Evolutionary conservation across 306 rosid species (phyloP).

Genomic region (Inga laurina): DNA sequence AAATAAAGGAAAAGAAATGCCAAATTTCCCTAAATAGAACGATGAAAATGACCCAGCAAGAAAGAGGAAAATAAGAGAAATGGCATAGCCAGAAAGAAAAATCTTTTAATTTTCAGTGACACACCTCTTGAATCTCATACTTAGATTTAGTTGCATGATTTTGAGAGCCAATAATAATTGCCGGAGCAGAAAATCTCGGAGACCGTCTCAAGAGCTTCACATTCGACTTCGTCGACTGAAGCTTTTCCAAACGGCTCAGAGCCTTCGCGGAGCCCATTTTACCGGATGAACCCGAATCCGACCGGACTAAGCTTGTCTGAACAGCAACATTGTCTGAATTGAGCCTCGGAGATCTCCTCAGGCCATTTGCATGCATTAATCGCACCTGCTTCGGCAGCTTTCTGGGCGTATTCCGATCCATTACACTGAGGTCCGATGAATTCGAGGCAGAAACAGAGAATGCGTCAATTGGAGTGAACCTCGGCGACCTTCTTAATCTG

Average conservation of each 20-base stretch:
- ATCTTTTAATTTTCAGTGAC: background rate
- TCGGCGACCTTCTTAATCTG: slow-evolving; percentile 29
- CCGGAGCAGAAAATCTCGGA: slow-evolving; percentile 28
- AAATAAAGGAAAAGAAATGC: background rate
- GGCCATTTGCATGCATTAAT: background rate
- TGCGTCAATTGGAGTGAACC: background rate
- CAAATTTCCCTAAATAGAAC: background rate
- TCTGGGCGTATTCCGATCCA: background rate
- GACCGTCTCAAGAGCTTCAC: slow-evolving; percentile 28
- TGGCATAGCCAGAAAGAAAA: background rate
- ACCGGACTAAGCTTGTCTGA: background rate
- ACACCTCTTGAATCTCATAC: slow-evolving; percentile 36
- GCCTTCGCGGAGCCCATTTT: background rate
- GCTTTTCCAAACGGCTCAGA: slow-evolving; percentile 12
- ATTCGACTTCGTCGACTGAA: background rate
- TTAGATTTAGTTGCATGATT: background rate
- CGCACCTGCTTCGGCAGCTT: background rate
- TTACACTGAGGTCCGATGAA: background rate
- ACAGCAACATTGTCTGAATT: background rate
- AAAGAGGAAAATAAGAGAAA: background rate
- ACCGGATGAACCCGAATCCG: background rate
- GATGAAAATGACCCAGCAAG: background rate
- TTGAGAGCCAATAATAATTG: background rate
- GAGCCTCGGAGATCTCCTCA: slow-evolving; percentile 43
- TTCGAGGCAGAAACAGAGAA: background rate